phyloP scores from a whole-genome alignment of 192 early-diverging fungal genomes.

The Jimgerdemannia lactiflua region DNA sequence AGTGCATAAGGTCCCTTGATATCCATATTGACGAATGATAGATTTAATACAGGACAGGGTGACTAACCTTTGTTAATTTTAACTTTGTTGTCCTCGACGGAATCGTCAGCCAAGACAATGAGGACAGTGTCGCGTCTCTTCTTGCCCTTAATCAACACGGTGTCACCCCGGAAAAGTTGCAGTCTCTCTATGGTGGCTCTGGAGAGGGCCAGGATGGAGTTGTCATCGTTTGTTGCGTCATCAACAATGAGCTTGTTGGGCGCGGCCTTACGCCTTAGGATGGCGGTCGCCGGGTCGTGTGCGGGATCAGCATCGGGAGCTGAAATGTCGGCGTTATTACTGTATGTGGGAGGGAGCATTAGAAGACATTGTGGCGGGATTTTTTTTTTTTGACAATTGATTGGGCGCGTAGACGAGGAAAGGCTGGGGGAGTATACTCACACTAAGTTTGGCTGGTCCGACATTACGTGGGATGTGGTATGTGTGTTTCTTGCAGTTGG shows the following conservation, averaged over 20 bases:
- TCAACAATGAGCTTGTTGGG: constrained; percentile 99
- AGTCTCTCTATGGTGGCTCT: constrained; percentile 92
- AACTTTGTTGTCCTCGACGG: constrained; percentile 90
- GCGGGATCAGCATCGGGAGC: constrained; percentile 50
- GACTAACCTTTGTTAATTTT: constrained; percentile 43
- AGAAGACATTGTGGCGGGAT: neutral
- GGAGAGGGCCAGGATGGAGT: constrained; percentile 89
- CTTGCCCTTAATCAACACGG: constrained; percentile 96
- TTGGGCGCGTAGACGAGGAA: no score
- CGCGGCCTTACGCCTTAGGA: constrained; percentile 90
- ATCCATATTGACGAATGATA: neutral
- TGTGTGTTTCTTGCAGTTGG: no score
- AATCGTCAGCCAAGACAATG: constrained; percentile 90
- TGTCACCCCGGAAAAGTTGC: constrained; percentile 94
- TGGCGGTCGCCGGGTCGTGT: constrained; percentile 91
- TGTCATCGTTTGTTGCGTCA: constrained; percentile 96
- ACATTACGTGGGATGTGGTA: no score
- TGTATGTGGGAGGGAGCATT: constrained; percentile 5
- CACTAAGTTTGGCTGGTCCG: no score
- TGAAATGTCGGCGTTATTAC: constrained; percentile 53
- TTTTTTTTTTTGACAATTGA: no score
- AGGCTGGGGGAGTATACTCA: no score
- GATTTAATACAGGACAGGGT: constrained; percentile 65
- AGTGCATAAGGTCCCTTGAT: neutral
- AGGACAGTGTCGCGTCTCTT: constrained; percentile 96